Evolutionary conservation across 805 yeast genomes (phyloP).

Genomic region (Metschnikowia baotianmanensis): DNA sequence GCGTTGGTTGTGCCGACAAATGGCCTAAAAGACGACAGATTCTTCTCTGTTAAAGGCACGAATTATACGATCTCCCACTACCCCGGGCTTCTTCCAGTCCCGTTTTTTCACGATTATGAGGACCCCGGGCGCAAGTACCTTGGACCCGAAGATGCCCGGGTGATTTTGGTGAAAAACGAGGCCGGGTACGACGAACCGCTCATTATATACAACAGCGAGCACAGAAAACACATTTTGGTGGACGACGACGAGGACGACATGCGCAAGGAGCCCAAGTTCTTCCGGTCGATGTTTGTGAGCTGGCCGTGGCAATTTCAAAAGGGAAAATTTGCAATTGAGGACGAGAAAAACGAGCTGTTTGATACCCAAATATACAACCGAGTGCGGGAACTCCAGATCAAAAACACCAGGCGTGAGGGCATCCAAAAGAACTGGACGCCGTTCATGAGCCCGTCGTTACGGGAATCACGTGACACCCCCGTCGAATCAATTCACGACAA

Average conservation of each 20-base stretch:
- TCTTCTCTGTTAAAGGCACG: conserved; percentile 7
- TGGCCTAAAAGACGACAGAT: conserved; percentile 1
- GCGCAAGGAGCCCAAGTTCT: background rate
- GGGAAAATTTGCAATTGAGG: conserved; percentile 10
- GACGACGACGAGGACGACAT: conserved; percentile 15
- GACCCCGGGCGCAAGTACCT: conserved; percentile 18
- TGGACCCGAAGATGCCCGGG: conserved; percentile 55
- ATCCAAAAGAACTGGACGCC: conserved; percentile 41
- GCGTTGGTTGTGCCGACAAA: conserved; percentile 26
- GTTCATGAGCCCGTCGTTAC: conserved; percentile 33
- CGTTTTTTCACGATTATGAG: conserved; percentile 17
- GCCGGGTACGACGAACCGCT: conserved; percentile 46
- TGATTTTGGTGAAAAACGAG: conserved; percentile 32
- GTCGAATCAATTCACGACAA: conserved; percentile 24
- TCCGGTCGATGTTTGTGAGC: conserved; percentile 14
- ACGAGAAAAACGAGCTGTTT: background rate
- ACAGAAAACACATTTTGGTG: conserved; percentile 11
- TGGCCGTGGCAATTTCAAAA: conserved; percentile 18
- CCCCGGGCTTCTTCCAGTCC: conserved; percentile 14
- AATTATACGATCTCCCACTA: conserved; percentile 8
- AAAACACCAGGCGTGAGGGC: conserved; percentile 12
- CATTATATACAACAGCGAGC: conserved; percentile 39
- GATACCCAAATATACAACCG: conserved; percentile 4
- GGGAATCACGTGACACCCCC: conserved; percentile 18
- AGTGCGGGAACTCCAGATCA: conserved; percentile 14